These are phyloP conservation scores for Hyaloscypha hepaticicola DNA, from an alignment of 495 filamentous ascomycete species.

Conservation along the genomic window DNA sequence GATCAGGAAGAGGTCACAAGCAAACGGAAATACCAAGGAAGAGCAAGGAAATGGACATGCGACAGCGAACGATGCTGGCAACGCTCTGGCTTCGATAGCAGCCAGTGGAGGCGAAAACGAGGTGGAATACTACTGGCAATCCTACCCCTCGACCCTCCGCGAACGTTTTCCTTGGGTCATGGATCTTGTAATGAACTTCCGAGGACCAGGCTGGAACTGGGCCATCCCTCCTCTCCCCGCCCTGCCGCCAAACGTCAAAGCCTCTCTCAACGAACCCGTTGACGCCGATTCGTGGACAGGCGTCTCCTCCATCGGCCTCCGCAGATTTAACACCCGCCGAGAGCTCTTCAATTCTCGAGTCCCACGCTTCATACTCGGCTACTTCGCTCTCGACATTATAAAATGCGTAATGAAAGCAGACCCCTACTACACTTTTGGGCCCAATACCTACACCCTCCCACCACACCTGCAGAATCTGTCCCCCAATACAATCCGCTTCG, in stretches of 20 bases:
- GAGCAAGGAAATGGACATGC: neutral
- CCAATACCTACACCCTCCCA: conserved; percentile 45
- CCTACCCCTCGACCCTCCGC: conserved; percentile 59
- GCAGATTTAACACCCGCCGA: conserved; percentile 39
- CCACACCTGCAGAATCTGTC: conserved; percentile 42
- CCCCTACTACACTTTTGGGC: conserved; percentile 65
- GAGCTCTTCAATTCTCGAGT: conserved; percentile 50
- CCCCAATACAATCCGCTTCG: conserved; percentile 42
- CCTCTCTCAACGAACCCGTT: conserved; percentile 39
- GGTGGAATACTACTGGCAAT: conserved; percentile 64
- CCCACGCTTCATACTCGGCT: conserved; percentile 48
- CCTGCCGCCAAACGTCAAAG: conserved; percentile 50
- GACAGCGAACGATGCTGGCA: neutral
- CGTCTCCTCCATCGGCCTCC: conserved; percentile 34
- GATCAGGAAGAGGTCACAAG: neutral
- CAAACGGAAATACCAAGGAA: conserved; percentile 10
- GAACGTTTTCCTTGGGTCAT: conserved; percentile 71
- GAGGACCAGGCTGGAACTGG: conserved; percentile 80
- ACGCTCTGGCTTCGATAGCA: neutral
- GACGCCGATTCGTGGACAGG: conserved; percentile 18
- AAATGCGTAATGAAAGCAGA: conserved; percentile 68
- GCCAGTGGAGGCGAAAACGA: neutral
- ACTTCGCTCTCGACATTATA: conserved; percentile 63
- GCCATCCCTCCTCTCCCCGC: conserved; percentile 58
- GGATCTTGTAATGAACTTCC: conserved; percentile 66